A percentile compares a stretch with the other conserved stretches of the same genome.
These are phyloP conservation scores for Areca catechu DNA, from an alignment of 176 grass and related monocot genomes.

Conservation along the genomic window DNA sequence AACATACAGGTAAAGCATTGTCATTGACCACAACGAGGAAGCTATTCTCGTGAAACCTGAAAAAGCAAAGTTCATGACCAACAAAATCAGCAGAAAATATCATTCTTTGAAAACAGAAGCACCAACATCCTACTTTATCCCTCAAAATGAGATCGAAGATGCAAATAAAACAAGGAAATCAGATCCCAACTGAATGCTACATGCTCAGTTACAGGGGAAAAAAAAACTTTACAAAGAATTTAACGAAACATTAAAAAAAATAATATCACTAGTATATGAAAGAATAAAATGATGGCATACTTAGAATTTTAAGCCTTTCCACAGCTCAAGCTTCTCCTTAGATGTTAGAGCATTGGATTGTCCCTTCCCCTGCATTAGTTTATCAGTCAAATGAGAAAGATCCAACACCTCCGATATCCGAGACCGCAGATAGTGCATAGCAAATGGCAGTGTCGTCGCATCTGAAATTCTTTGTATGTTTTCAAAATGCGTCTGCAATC, in stretches of 20 bases:
- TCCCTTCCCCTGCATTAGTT: slow-evolving; percentile 70
- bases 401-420: slow-evolving; percentile 57
- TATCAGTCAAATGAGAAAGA: slow-evolving; percentile 66
- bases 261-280: no score
- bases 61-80: neutral
- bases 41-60: slow-evolving; percentile 84
- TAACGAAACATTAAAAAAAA: no score
- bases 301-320: slow-evolving; percentile 81
- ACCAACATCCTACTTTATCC: no score
- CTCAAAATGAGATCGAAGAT: no score
- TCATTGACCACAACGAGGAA: slow-evolving; percentile 76
- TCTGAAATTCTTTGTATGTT: slow-evolving; percentile 76
- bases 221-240: no score
- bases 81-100: neutral
- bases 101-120: no score
- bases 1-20: slow-evolving; percentile 88
- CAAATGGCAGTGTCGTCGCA: slow-evolving; percentile 72
- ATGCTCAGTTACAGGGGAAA: no score
- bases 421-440: slow-evolving; percentile 69
- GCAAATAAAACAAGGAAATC: no score
- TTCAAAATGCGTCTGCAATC: slow-evolving; percentile 78
- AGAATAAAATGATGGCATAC: slow-evolving; percentile 33
- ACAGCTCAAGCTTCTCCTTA: slow-evolving; percentile 66
- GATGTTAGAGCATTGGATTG: slow-evolving; percentile 36
- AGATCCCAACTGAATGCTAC: no score